phyloP scores from a whole-genome alignment of 805 yeast species.

The Ogataea corticis region DNA sequence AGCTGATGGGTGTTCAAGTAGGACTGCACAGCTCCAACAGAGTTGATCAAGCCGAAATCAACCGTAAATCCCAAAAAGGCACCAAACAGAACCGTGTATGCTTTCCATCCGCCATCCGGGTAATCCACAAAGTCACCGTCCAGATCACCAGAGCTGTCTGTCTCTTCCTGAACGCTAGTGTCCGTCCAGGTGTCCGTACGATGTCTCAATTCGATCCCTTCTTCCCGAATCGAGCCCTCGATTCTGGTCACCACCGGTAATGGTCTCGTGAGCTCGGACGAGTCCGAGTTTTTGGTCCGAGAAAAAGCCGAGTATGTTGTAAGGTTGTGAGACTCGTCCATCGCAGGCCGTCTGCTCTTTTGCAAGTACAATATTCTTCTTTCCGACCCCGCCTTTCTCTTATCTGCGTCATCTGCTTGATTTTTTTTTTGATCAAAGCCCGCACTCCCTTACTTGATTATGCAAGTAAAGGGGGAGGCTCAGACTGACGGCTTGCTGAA shows the following conservation, averaged over 20 bases:
- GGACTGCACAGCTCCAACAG: constrained; percentile 63
- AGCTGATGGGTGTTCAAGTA: constrained; percentile 59
- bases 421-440: no score
- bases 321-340: no score
- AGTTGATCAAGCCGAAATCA: constrained; percentile 56
- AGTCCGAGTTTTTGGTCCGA: neutral
- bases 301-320: neutral
- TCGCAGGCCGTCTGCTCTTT: no score
- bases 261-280: constrained; percentile 1
- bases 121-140: constrained; percentile 29
- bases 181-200: constrained; percentile 1
- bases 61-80: constrained; percentile 56
- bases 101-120: constrained; percentile 63
- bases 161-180: neutral
- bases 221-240: constrained; percentile 2
- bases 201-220: constrained; percentile 9
- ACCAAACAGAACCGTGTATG: constrained; percentile 59
- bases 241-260: constrained; percentile 2
- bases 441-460: no score
- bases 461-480: no score
- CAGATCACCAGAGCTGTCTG: constrained; percentile 8
- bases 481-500: no score
- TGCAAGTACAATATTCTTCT: no score
- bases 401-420: no score
- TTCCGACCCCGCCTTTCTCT: no score